Evolutionary conservation across 1,139 yeast genomes (phyloP), one percentile per base, ranked within the genome.

Genomic region (Protomyces arabidopsidicola): DNA sequence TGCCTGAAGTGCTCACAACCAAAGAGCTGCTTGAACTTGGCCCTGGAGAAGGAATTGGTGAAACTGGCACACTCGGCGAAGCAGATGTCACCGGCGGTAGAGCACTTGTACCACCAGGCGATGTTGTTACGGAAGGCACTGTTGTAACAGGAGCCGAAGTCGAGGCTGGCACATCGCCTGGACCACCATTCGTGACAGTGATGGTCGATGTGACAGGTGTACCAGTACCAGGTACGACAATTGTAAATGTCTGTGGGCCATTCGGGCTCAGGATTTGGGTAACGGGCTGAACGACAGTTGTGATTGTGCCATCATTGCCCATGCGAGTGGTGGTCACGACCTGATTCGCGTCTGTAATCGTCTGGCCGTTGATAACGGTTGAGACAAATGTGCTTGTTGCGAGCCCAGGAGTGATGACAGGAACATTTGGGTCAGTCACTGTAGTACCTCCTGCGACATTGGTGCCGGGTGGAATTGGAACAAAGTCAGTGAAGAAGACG

Each of bases 391-490:
- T 38, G 14, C 55, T 52, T 18, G 48, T 42, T 0, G 48, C 48
- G 1, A 42, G 22, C 20, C 48, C 48, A n/a, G 62, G 48, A 4
- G 34, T 52, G 10, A 53, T 58, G 18, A 58, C 22, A 5, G 45
- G 36, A 18, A 31, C 56, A 18, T 45, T 27, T 3, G 62, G 24
- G 35, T 34, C 56, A 8, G 54, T 42, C 51, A 58, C 35, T 5
- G 62, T 58, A 16, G 53, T 55, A 27, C 62, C 62, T 14, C 62
- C 62, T 20, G 53, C 18, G 14, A 42, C 48, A 42, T 50, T 51
- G 10, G 50, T 31, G 16, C 27, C 45, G 3, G 62, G 56, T 3
- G 16, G 38, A 3, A 58, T 34, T 6, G 56, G 45, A 8, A 31
- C 22, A 34, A 55, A 52, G 18, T 50, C 38, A 18, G 62, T 27